Percentiles rank a stretch among this genome's conserved stretches.
Evolutionary conservation across 2,329 filamentous ascomycete genomes (phyloP).

Genomic region (Clathrospora elynae): DNA sequence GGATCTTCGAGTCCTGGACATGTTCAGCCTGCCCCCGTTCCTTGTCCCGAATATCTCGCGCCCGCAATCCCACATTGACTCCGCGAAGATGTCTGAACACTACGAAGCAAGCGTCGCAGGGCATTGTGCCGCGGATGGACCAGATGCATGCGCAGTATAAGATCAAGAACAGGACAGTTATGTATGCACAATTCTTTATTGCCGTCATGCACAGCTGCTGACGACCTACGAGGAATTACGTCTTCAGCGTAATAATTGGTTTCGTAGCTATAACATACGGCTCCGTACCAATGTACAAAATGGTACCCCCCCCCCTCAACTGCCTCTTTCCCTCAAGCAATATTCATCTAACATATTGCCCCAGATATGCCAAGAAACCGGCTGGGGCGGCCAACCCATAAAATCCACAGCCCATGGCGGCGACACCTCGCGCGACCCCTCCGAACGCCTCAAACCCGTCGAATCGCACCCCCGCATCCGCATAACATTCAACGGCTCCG

Average conservation of each 20-base stretch:
- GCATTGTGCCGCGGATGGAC: conserved; percentile 63
- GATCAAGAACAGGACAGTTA: conserved; percentile 69
- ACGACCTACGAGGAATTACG: conserved; percentile 65
- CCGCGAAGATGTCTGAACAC: conserved; percentile 43
- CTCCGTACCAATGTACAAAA: conserved; percentile 85
- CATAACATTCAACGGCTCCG: conserved; percentile 94
- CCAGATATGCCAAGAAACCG: conserved; percentile 81
- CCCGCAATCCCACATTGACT: conserved; percentile 24
- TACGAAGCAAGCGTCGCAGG: conserved; percentile 36
- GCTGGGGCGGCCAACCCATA: conserved; percentile 92
- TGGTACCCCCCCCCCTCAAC: conserved; percentile 57
- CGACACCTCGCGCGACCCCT: conserved; percentile 64
- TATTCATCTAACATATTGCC: conserved; percentile 9
- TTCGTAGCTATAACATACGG: conserved; percentile 82
- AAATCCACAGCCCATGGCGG: conserved; percentile 73
- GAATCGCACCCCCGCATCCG: conserved; percentile 81
- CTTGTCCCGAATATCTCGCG: conserved; percentile 20
- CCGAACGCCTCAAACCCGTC: conserved; percentile 79
- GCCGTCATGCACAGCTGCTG: conserved; percentile 1
- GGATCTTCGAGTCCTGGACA: conserved; percentile 42
- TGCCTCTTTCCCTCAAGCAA: not conserved
- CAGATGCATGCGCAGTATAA: conserved; percentile 68
- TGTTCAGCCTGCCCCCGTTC: conserved; percentile 46
- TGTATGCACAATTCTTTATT: conserved; percentile 51
- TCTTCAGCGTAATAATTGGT: conserved; percentile 75